phyloP scores from a whole-genome alignment of 192 early-diverging fungal genomes.

The Coemansia aciculifera region DNA sequence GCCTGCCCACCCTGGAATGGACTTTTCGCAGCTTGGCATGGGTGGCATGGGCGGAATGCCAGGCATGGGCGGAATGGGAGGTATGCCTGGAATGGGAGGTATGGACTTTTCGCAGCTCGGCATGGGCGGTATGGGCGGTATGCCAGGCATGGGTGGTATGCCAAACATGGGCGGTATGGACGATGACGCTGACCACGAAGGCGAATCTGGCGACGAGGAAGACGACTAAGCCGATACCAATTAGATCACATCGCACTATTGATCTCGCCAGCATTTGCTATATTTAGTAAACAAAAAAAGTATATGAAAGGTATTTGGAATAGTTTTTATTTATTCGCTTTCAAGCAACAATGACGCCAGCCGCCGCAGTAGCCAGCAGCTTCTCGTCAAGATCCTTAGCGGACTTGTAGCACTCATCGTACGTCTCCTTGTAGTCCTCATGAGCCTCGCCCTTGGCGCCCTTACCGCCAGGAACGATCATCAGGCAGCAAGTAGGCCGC shows the following conservation, averaged over 20 bases:
- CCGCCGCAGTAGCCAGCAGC: constrained; percentile 57
- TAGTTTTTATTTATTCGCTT: background rate
- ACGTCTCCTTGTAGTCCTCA: constrained; percentile 83
- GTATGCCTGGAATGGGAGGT: background rate
- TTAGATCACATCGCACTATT: background rate
- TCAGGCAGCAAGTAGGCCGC: constrained; percentile 89
- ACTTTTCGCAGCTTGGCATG: constrained; percentile 61
- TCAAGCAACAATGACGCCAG: constrained; percentile 19
- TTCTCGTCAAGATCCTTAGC: constrained; percentile 77
- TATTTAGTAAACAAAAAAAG: background rate
- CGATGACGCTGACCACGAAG: constrained; percentile 12
- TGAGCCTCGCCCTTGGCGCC: constrained; percentile 67
- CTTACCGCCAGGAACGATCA: constrained; percentile 84
- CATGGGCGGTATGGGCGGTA: too few relatives aligned
- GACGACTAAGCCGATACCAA: constrained; percentile 8
- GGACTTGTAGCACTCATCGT: constrained; percentile 76
- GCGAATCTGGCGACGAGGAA: constrained; percentile 11
- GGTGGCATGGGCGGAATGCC: constrained; percentile 37
- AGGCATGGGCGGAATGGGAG: too few relatives aligned
- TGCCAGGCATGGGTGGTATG: constrained; percentile 13
- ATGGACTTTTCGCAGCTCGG: constrained; percentile 26
- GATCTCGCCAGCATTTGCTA: background rate
- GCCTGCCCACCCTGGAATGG: constrained; percentile 58
- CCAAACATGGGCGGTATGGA: constrained; percentile 17
- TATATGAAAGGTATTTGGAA: too few relatives aligned